Percentiles rank a stretch among this genome's conserved stretches.
These are phyloP conservation scores for Paxillus ammoniavirescens DNA, from an alignment of 768 basidiomycete species.

Conservation along the genomic window DNA sequence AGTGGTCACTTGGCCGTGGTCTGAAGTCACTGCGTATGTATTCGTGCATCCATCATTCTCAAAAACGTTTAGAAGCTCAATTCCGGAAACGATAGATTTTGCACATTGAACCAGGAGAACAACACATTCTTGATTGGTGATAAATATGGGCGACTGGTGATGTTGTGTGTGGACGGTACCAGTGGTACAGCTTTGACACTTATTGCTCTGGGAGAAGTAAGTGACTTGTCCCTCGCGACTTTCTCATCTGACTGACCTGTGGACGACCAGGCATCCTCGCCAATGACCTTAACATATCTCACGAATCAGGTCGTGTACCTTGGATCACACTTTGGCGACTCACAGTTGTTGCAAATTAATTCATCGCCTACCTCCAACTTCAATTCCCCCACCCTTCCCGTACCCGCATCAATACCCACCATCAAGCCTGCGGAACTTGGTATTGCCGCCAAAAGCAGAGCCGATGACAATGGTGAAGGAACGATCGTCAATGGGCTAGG, in stretches of 20 bases:
- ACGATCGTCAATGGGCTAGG: conserved; percentile 52
- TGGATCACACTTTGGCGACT: conserved; percentile 81
- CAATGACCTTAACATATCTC: conserved; percentile 71
- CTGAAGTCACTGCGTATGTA: conserved; percentile 65
- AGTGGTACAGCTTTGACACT: conserved; percentile 43
- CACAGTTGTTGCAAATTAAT: conserved; percentile 68
- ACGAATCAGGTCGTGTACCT: conserved; percentile 68
- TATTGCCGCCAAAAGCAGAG: conserved; percentile 38
- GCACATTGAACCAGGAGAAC: conserved; percentile 44
- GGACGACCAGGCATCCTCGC: conserved; percentile 57
- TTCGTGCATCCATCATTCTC: background rate
- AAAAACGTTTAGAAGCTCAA: background rate
- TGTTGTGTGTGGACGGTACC: conserved; percentile 55
- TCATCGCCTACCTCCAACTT: conserved; percentile 40
- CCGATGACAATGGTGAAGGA: conserved; percentile 35
- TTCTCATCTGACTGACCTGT: conserved; percentile 5
- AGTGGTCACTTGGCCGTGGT: conserved; percentile 73
- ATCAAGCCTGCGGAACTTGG: conserved; percentile 36
- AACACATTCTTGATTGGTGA: conserved; percentile 65
- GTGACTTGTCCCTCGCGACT: conserved; percentile 6
- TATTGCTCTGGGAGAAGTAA: conserved; percentile 71
- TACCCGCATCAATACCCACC: conserved; percentile 48
- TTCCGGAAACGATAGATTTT: conserved; percentile 41
- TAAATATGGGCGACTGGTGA: conserved; percentile 62
- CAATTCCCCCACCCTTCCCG: conserved; percentile 46